Conservation (phyloP, 257 asterid species). For the Agastache rugosa region DNA sequence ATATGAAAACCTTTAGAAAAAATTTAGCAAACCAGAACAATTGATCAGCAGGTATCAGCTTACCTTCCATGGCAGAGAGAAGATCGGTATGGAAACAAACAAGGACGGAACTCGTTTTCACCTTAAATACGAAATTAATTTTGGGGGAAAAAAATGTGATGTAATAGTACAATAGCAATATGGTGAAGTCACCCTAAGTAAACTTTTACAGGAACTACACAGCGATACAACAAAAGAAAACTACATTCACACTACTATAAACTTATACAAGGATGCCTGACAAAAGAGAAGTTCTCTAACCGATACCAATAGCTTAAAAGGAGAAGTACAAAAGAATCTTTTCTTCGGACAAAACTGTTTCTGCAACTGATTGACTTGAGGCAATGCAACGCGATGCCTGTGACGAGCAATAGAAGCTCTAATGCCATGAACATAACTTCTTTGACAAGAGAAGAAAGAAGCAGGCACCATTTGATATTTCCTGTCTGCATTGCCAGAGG, state of each 20-base stretch:
- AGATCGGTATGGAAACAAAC: background rate
- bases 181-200: conserved; percentile 16
- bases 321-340: conserved; percentile 23
- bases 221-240: conserved; percentile 26
- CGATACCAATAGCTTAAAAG: conserved; percentile 22
- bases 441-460: background rate
- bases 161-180: conserved; percentile 25
- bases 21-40: background rate
- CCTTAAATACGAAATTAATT: background rate
- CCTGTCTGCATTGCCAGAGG: conserved; percentile 27
- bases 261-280: conserved; percentile 30
- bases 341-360: conserved; percentile 23
- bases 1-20: background rate
- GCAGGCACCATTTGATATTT: conserved; percentile 9
- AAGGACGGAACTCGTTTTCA: background rate
- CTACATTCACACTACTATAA: conserved; percentile 33
- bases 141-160: background rate
- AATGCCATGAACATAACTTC: conserved; percentile 12
- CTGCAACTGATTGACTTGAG: conserved; percentile 31
- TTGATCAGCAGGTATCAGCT: background rate
- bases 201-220: conserved; percentile 35
- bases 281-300: conserved; percentile 22
- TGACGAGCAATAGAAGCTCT: conserved; percentile 2
- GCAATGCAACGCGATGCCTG: conserved; percentile 18
- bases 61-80: background rate